Percentiles rank a stretch among this genome's conserved stretches.
Conservation (phyloP, 2,329 filamentous ascomycete species). For the Berkeleyomyces rouxiae region DNA sequence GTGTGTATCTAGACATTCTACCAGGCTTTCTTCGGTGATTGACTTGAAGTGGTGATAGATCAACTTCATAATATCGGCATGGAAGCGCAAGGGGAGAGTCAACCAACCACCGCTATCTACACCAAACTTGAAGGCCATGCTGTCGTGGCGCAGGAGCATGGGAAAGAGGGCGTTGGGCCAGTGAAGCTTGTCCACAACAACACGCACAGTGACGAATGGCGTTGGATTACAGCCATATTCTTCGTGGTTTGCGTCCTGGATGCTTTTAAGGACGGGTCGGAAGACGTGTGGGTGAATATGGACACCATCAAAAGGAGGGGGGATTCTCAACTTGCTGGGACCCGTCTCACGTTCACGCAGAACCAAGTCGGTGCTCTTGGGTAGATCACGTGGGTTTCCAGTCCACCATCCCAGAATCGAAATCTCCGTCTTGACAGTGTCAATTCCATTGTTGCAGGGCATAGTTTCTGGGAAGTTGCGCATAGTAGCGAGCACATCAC, state of each 20-base stretch:
- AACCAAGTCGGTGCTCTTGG: neutral
- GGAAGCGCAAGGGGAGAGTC: slow-evolving; percentile 1
- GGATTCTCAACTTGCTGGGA: neutral
- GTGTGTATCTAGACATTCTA: neutral
- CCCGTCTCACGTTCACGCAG: neutral
- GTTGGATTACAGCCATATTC: neutral
- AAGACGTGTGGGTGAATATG: neutral
- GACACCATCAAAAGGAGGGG: neutral
- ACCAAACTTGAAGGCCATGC: neutral
- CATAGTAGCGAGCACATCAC: neutral
- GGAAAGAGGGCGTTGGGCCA: slow-evolving; percentile 3
- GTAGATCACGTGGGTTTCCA: neutral
- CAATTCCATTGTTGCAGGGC: neutral
- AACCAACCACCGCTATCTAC: slow-evolving; percentile 3
- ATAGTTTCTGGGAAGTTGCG: neutral
- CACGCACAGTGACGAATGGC: slow-evolving; percentile 4
- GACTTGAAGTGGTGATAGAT: slow-evolving; percentile 7
- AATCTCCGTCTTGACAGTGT: neutral
- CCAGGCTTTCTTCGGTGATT: neutral
- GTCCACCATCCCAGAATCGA: slow-evolving; percentile 5
- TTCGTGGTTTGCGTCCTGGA: neutral
- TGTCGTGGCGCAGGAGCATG: neutral
- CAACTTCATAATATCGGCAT: slow-evolving; percentile 5
- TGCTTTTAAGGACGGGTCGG: neutral
- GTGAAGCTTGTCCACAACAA: neutral